Evolutionary conservation across 1,284 basidiomycete genomes (phyloP).

Genomic region (Trametes sp.): DNA sequence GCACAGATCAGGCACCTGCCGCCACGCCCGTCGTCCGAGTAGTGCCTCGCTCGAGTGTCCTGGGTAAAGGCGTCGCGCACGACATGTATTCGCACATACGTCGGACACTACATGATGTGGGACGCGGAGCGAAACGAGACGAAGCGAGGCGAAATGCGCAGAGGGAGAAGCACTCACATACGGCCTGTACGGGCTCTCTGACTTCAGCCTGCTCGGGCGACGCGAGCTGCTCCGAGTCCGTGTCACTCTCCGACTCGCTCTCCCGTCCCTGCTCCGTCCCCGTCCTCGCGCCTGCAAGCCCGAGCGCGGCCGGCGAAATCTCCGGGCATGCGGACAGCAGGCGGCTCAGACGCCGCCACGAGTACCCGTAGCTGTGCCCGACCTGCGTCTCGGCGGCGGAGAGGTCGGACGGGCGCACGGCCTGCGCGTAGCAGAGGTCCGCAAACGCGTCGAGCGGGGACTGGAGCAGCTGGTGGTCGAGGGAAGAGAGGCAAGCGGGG

Average conservation of each 20-base stretch:
- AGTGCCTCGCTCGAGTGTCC: too few relatives aligned
- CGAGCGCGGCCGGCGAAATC: conserved; percentile 3
- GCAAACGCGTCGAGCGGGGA: conserved; percentile 35
- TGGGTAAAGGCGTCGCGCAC: too few relatives aligned
- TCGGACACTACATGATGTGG: too few relatives aligned
- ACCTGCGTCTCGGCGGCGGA: background rate
- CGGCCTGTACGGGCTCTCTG: conserved; percentile 18
- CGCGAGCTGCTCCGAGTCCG: conserved; percentile 25
- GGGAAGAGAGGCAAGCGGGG: conserved; percentile 28
- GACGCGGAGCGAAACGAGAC: too few relatives aligned
- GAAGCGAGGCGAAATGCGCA: background rate
- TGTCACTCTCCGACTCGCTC: conserved; percentile 14
- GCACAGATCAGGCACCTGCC: too few relatives aligned
- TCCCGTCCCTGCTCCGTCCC: conserved; percentile 1
- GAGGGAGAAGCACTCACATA: conserved; percentile 9
- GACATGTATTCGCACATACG: too few relatives aligned
- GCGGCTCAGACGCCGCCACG: conserved; percentile 29
- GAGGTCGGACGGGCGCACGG: conserved; percentile 16
- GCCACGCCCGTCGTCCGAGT: too few relatives aligned
- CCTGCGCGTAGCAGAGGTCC: conserved; percentile 34
- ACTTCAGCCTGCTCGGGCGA: conserved; percentile 20
- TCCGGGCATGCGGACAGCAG: conserved; percentile 24
- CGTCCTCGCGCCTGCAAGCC: too few relatives aligned
- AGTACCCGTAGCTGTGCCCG: conserved; percentile 15
- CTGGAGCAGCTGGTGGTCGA: conserved; percentile 33